These are phyloP conservation scores for Termitomyces sp. DNA, from an alignment of 768 basidiomycete genomes.

Conservation along the genomic window DNA sequence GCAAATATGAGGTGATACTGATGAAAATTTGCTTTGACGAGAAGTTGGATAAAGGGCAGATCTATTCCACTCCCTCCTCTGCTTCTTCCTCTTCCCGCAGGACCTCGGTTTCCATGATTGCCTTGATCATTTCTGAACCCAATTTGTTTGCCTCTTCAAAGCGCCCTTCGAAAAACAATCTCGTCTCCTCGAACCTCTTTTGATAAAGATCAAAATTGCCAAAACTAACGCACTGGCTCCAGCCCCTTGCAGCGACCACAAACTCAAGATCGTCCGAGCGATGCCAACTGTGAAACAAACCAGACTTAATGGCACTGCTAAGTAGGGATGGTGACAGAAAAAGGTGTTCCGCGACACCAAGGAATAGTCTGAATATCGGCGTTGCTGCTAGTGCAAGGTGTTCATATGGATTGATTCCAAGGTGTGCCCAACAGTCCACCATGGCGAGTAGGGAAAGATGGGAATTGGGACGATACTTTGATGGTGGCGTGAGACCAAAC, in stretches of 20 bases:
- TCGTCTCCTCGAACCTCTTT: slow-evolving; percentile 75
- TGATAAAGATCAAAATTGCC: slow-evolving; percentile 89
- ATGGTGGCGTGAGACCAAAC: slow-evolving; percentile 42
- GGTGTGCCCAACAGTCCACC: slow-evolving; percentile 96
- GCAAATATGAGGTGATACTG: too few relatives aligned
- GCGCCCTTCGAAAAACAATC: slow-evolving; percentile 77
- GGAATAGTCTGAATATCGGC: slow-evolving; percentile 93
- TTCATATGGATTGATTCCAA: slow-evolving; percentile 83
- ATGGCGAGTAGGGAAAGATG: slow-evolving; percentile 94
- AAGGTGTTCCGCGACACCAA: slow-evolving; percentile 94
- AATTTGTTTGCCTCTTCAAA: slow-evolving; percentile 85
- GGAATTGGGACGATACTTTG: slow-evolving; percentile 64
- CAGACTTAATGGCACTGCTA: slow-evolving; percentile 69
- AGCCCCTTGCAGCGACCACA: slow-evolving; percentile 87
- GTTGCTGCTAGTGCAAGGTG: slow-evolving; percentile 94
- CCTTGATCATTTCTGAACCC: slow-evolving; percentile 88
- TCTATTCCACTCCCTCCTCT: not conserved
- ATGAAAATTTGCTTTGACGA: not conserved
- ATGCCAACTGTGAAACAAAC: slow-evolving; percentile 73
- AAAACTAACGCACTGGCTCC: slow-evolving; percentile 94
- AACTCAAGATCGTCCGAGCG: slow-evolving; percentile 93
- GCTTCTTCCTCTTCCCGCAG: slow-evolving; percentile 29
- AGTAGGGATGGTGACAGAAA: slow-evolving; percentile 71
- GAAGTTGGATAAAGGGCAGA: not conserved
- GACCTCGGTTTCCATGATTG: slow-evolving; percentile 64